phyloP scores from a whole-genome alignment of 306 rosid genomes.

The Prinsepia uniflora region DNA sequence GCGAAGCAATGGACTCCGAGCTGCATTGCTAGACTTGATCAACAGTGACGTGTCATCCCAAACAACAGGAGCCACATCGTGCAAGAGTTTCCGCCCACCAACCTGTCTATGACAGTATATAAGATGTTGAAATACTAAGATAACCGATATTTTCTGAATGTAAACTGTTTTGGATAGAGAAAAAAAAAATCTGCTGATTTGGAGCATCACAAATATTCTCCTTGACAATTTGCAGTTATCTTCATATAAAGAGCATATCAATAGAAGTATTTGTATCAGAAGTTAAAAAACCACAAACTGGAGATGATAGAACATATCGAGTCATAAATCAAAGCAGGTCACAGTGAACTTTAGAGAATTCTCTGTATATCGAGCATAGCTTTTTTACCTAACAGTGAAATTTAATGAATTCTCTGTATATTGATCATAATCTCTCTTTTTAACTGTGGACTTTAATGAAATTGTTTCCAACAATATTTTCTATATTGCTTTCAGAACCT shows the following conservation, averaged over 20 bases:
- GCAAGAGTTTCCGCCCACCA: conserved; percentile 78
- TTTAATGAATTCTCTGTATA: background rate
- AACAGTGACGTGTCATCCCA: conserved; percentile 71
- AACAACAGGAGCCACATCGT: conserved; percentile 57
- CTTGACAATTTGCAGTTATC: background rate
- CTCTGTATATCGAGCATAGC: background rate
- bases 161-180: background rate
- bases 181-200: background rate
- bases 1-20: conserved; percentile 73
- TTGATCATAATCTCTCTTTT: background rate
- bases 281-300: background rate
- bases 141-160: conserved; percentile 7
- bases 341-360: background rate
- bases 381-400: background rate
- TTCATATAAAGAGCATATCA: background rate
- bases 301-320: background rate
- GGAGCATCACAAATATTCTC: background rate
- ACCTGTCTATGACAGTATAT: conserved; percentile 50
- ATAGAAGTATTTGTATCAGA: background rate
- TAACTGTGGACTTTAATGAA: too few species aligned
- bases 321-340: background rate
- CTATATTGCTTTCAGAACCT: background rate
- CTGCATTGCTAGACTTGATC: conserved; percentile 71
- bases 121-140: conserved; percentile 33
- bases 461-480: background rate